Evolutionary conservation across 2,329 filamentous ascomycete species (phyloP).

Genomic region (Aspergillus fumigatiaffinis): DNA sequence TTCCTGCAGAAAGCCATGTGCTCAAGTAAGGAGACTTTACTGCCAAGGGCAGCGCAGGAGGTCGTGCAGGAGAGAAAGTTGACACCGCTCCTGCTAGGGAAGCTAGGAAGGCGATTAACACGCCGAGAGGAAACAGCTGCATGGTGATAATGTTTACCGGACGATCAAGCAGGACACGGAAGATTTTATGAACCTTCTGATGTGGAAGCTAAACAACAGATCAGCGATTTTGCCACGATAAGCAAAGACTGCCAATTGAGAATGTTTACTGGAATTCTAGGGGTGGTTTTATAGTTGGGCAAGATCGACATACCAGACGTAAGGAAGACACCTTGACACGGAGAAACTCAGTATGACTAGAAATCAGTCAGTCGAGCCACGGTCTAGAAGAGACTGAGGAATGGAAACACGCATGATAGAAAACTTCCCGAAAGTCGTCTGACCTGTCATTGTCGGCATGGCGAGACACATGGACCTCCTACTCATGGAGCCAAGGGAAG

Average conservation of each 20-base stretch:
- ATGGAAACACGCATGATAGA: slow-evolving; percentile 8
- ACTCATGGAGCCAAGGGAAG: background rate
- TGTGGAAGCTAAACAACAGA: slow-evolving; percentile 6
- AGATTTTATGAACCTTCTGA: slow-evolving; percentile 3
- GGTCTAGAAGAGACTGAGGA: slow-evolving; percentile 6
- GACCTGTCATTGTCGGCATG: slow-evolving; percentile 13
- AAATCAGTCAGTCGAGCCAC: slow-evolving; percentile 2
- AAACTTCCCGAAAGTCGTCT: slow-evolving; percentile 13
- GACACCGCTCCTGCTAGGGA: slow-evolving; percentile 37
- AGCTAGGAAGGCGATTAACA: slow-evolving; percentile 22
- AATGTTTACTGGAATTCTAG: slow-evolving; percentile 29
- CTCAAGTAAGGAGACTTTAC: slow-evolving; percentile 73
- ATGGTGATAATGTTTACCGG: slow-evolving; percentile 19
- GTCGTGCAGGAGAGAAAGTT: slow-evolving; percentile 60
- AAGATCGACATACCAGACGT: slow-evolving; percentile 16
- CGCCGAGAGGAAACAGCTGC: slow-evolving; percentile 23
- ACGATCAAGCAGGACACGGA: slow-evolving; percentile 16
- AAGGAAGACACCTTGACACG: slow-evolving; percentile 7
- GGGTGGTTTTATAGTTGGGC: slow-evolving; percentile 23
- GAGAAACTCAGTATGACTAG: slow-evolving; percentile 1
- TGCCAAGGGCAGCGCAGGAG: slow-evolving; percentile 66
- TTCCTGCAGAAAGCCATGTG: slow-evolving; percentile 63
- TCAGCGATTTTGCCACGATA: background rate
- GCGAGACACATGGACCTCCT: slow-evolving; percentile 7
- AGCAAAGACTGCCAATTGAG: slow-evolving; percentile 6